Percentiles rank a stretch among this genome's conserved stretches.
phyloP scores from a whole-genome alignment of 495 filamentous ascomycete species.

The Aspergillus bertholletiae region DNA sequence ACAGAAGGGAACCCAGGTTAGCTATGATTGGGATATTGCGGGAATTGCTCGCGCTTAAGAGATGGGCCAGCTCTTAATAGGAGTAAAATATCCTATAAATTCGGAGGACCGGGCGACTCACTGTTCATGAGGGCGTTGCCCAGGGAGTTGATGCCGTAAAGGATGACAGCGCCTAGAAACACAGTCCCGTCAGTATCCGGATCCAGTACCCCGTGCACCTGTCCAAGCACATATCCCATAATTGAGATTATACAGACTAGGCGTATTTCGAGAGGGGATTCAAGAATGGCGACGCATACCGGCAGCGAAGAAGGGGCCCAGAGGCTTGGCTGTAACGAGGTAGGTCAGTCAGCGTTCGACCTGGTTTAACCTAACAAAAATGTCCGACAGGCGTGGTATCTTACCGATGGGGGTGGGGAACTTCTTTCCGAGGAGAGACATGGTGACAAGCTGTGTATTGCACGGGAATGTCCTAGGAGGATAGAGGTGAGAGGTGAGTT shows the following conservation, averaged over 20 bases:
- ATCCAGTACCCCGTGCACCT: neutral
- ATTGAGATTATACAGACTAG: neutral
- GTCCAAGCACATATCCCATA: neutral
- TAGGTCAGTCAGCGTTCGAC: conserved; percentile 26
- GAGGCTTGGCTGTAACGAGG: conserved; percentile 66
- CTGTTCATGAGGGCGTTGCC: conserved; percentile 66
- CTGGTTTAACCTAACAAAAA: neutral
- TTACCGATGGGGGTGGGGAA: conserved; percentile 83
- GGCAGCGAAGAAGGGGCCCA: conserved; percentile 89
- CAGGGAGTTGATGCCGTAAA: conserved; percentile 82
- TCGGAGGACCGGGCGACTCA: conserved; percentile 46
- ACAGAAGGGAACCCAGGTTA: conserved; percentile 21
- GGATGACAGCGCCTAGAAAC: conserved; percentile 66
- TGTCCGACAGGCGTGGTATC: conserved; percentile 37
- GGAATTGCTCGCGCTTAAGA: neutral
- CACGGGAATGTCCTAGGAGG: conserved; percentile 17
- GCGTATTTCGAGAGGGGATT: neutral
- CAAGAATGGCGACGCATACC: conserved; percentile 57
- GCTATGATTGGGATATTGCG: neutral
- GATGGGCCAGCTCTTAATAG: neutral
- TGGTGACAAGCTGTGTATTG: conserved; percentile 40
- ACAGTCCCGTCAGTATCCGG: conserved; percentile 29
- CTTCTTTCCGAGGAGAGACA: conserved; percentile 89
- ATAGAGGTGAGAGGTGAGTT: conserved; percentile 29
- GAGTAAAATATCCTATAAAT: neutral